Evolutionary conservation across 768 basidiomycete species (phyloP), one percentile per base, ranked within the genome.

Genomic region (Xerocomellus intermedius): DNA sequence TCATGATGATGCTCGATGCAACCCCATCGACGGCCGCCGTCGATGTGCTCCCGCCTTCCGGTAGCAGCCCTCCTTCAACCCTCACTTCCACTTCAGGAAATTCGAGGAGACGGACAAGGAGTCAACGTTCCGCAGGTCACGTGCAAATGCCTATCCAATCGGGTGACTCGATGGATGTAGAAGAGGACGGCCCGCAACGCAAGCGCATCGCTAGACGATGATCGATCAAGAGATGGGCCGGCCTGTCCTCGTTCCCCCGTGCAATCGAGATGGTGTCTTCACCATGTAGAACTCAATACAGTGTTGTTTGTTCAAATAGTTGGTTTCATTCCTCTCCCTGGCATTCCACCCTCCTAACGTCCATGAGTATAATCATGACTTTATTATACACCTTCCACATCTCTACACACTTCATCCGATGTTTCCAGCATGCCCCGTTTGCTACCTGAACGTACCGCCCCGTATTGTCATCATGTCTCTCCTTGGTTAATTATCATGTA

Each of bases 1-100:
- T 87, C 64, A 88, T 90, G 84, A 84, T 88, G 80, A 82, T 86
- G 78, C 77, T 87, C 4, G 87, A 89, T 60, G 74, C 85, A 0
- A 63, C 76, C 16, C 62, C 79, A 4, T 59, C 79, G 13, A 59
- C 77, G 0, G 73, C 74, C 26, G 63, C 75, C 22, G 70, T 76
- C 16, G 62, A 71, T 2, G 65, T 74, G n/a, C 64, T 69, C 36
- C 61, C 77, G 2, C 69, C 79, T 5, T 70, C 77, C 14, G 65
- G 75, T 17, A 72, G 72, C 35, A 64, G 52, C 52, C 51, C 64
- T 41, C 62, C 66, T 43, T 66, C 43, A 50, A 58, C 61, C 38
- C 41, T 59, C 17, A 56, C 54, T 39, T 55, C 70, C 24, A 36
- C 56, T 50, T 67, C 69, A 7, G 71, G 65, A 33, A 72, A 71